phyloP scores from a whole-genome alignment of 1,284 basidiomycete species.

The Peniophora sp. region DNA sequence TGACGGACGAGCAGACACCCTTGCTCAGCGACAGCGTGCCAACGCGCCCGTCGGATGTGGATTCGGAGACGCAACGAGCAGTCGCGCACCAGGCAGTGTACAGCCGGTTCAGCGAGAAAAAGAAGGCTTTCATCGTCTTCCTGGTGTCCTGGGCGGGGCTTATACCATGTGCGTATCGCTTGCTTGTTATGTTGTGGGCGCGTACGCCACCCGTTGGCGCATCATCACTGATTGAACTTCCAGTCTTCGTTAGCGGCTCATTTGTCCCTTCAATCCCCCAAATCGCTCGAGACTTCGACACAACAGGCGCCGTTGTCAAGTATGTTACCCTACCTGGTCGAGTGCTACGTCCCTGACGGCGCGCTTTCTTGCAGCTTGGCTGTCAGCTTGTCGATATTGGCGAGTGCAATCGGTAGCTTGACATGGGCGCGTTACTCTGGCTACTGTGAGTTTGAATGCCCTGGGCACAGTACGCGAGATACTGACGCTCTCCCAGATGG shows the following conservation, averaged over 20 bases:
- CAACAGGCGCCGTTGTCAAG: slow-evolving; percentile 49
- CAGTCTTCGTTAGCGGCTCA: slow-evolving; percentile 61
- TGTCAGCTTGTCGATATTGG: slow-evolving; percentile 39
- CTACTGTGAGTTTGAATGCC: slow-evolving; percentile 42
- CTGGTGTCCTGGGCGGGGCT: slow-evolving; percentile 46
- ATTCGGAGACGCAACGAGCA: slow-evolving; percentile 3
- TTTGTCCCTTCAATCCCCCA: slow-evolving; percentile 67
- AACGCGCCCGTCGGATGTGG: not conserved
- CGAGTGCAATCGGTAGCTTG: slow-evolving; percentile 33
- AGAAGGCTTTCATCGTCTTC: slow-evolving; percentile 40
- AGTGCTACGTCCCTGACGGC: not conserved
- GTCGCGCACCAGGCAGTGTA: slow-evolving; percentile 32
- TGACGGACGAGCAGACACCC: no score
- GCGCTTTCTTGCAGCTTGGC: slow-evolving; percentile 29
- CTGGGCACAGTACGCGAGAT: no score
- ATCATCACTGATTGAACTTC: not conserved
- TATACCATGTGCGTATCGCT: slow-evolving; percentile 34
- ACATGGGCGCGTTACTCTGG: slow-evolving; percentile 47
- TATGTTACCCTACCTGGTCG: slow-evolving; percentile 18
- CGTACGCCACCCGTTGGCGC: not conserved
- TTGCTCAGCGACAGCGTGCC: no score
- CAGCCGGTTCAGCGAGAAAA: slow-evolving; percentile 35
- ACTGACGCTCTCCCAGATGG: slow-evolving; percentile 35
- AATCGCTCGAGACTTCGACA: slow-evolving; percentile 52
- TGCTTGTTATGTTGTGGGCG: not conserved